These are phyloP conservation scores for Mycena latifolia DNA, from an alignment of 768 basidiomycete species.

Conservation along the genomic window DNA sequence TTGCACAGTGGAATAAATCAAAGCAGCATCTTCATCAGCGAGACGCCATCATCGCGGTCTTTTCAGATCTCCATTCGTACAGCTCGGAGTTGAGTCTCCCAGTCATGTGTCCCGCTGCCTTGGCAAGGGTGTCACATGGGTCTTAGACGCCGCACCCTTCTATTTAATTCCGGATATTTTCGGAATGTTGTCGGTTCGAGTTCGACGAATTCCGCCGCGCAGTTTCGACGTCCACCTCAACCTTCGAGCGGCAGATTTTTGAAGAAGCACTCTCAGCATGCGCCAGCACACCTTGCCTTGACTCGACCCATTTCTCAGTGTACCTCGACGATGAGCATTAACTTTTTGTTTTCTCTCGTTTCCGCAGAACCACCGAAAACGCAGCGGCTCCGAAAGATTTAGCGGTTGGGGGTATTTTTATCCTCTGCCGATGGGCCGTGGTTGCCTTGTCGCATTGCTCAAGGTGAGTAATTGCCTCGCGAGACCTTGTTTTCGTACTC, in stretches of 20 bases:
- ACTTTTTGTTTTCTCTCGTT: background rate
- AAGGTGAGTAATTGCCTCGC: background rate
- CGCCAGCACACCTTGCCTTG: no score
- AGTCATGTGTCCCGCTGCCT: constrained; percentile 4
- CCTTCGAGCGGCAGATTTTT: background rate
- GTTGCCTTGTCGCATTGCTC: background rate
- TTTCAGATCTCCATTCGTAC: background rate
- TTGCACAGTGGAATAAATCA: background rate
- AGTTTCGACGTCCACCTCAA: no score
- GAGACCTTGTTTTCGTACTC: background rate
- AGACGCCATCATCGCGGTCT: background rate
- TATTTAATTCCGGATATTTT: constrained; percentile 16
- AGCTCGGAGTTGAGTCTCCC: background rate
- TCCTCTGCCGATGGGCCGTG: background rate
- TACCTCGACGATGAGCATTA: background rate
- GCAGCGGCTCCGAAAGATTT: background rate
- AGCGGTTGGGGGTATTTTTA: background rate
- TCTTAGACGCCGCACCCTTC: background rate
- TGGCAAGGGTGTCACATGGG: background rate
- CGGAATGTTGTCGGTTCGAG: constrained; percentile 19
- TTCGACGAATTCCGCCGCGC: no score
- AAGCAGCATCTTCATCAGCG: background rate
- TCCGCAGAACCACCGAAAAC: constrained; percentile 25
- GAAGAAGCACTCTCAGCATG: background rate
- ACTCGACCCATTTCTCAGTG: background rate